phyloP scores from a whole-genome alignment of 2,329 filamentous ascomycete species.

The Dichotomopilus funicola region DNA sequence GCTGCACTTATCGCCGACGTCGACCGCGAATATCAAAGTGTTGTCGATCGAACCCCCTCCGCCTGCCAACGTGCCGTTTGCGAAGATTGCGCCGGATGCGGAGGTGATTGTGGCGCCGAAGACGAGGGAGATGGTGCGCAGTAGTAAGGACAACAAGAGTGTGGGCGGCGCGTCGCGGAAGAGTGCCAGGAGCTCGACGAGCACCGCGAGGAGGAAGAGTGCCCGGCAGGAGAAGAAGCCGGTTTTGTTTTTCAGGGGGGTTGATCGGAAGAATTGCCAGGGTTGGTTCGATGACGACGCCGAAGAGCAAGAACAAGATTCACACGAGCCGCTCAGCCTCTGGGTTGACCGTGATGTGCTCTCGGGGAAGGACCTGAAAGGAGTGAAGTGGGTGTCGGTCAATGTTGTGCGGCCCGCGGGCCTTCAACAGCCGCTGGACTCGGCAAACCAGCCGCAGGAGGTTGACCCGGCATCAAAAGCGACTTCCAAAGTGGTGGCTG shows the following conservation, averaged over 20 bases:
- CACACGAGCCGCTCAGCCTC: constrained; percentile 57
- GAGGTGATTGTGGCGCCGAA: constrained; percentile 98
- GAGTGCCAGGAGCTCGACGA: constrained; percentile 68
- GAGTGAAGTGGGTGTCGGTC: constrained; percentile 71
- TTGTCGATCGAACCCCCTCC: constrained; percentile 74
- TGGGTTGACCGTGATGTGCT: constrained; percentile 82
- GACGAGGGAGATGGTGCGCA: constrained; percentile 64
- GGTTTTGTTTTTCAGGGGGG: constrained; percentile 69
- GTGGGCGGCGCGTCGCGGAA: constrained; percentile 72
- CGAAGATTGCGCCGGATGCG: constrained; percentile 87
- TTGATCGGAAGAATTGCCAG: constrained; percentile 62
- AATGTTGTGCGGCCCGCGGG: constrained; percentile 80
- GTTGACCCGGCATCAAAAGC: constrained; percentile 52
- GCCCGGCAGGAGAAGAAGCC: constrained; percentile 59
- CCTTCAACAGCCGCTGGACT: constrained; percentile 63
- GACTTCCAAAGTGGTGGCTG: constrained; percentile 67
- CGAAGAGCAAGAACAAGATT: constrained; percentile 22
- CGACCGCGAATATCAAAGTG: constrained; percentile 85
- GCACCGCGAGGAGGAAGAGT: constrained; percentile 51
- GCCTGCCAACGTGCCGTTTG: constrained; percentile 65
- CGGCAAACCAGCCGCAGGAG: constrained; percentile 60
- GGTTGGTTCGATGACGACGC: constrained; percentile 72
- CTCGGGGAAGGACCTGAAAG: constrained; percentile 63
- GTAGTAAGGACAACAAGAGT: constrained; percentile 69
- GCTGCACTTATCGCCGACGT: constrained; percentile 88